Evolutionary conservation across 345 rosid species (phyloP).

Genomic region (Psidium friedrichsthalianum): DNA sequence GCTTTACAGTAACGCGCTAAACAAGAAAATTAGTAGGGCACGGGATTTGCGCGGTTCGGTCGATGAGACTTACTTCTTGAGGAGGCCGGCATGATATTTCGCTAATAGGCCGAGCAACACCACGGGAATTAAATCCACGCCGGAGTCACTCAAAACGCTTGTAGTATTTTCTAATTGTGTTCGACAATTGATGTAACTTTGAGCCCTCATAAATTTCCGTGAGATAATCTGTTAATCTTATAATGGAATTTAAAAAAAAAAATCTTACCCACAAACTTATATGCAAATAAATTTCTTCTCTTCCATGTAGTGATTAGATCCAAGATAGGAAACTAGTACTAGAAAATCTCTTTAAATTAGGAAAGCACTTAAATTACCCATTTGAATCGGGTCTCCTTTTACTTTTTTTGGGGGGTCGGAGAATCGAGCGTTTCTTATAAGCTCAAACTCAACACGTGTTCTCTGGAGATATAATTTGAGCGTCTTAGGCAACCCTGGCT

Average conservation of each 20-base stretch:
- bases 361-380: background rate
- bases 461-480: background rate
- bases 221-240: background rate
- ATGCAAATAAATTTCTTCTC: background rate
- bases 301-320: background rate
- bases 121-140: background rate
- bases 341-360: background rate
- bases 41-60: background rate
- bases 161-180: background rate
- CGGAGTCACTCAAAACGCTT: background rate
- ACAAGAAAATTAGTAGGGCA: background rate
- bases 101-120: rapidly evolving
- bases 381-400: background rate
- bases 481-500: background rate
- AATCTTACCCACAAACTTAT: background rate
- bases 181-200: background rate
- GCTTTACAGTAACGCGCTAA: background rate
- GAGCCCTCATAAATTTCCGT: background rate
- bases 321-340: background rate
- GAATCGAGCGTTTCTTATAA: background rate
- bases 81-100: background rate
- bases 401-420: background rate
- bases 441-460: background rate
- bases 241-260: background rate
- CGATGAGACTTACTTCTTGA: background rate